phyloP scores from a whole-genome alignment of 2,329 filamentous ascomycete species.

The Neurospora sp. region DNA sequence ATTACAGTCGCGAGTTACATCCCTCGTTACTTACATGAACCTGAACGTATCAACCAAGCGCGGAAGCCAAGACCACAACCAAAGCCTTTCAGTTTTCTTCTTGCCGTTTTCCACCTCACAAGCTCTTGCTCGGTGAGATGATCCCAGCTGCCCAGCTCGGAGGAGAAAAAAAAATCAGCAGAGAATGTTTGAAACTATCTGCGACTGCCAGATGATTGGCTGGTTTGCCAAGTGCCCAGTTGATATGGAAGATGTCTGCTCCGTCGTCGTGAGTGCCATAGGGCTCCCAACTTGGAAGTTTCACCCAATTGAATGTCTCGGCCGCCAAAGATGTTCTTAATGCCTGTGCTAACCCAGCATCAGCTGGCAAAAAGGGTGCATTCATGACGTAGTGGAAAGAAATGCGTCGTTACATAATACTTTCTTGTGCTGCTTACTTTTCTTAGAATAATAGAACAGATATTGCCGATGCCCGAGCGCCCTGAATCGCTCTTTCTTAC shows the following conservation, averaged over 20 bases:
- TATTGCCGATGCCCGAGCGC: background rate
- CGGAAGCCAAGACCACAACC: background rate
- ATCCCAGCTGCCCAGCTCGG: background rate
- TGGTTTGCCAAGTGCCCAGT: background rate
- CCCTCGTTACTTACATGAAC: background rate
- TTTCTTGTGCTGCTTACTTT: background rate
- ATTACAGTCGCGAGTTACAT: background rate
- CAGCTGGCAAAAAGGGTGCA: background rate
- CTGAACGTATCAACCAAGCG: background rate
- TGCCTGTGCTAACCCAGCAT: background rate
- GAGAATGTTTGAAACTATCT: background rate
- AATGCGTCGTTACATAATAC: background rate
- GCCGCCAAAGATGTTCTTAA: background rate
- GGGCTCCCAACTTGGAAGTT: background rate
- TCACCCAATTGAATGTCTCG: background rate
- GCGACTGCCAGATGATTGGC: background rate
- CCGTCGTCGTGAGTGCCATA: background rate
- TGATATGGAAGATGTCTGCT: background rate
- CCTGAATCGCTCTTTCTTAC: background rate
- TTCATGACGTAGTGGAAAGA: background rate
- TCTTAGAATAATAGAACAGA: background rate
- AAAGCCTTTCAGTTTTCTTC: background rate
- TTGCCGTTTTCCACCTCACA: background rate
- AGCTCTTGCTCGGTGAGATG: background rate
- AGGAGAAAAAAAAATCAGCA: background rate